Base-by-base conservation (phyloP, 2,329 filamentous ascomycete genomes). In the Fusarium sp. region DNA sequence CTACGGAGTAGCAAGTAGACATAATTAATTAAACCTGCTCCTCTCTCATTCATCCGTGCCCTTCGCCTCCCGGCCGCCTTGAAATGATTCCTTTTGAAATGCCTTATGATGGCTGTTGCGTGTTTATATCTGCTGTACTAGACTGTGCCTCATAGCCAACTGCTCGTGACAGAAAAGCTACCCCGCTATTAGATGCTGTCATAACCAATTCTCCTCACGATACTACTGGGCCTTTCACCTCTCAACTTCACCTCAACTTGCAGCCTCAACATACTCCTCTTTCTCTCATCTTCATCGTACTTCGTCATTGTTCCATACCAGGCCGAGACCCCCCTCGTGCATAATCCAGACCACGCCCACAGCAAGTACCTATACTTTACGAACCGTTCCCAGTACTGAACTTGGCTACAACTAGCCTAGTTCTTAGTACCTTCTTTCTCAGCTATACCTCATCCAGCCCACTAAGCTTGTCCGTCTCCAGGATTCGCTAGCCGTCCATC, bases 401-500 rank as follows among this genome's bases (percentile, higher is more conserved):
- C 46, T 45, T 60, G 38, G 34, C 34, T 21, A 49, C 34, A 24
- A 66, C 46, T 51, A 62, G 64, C 49, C 55, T 63, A 68, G 65
- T 51, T 66, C 61, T 66, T 32, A 36, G 15, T 51, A 54, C 53
- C 56, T 50, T 56, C 46, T 44, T 44, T 64, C 45, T 38, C 20
- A 38, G 43, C 56, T 66, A 51, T 47, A 62, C 63, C 62, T 50
- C 49, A 64, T 67, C 48, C 53, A 69, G 61, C 47, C 54, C 53
- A 54, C 58, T 56, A 45, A 53, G 47, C 65, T 55, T 49, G 45
- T n/a, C 34, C 17, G 17, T 69, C 66, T 64, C 57, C 62, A 69
- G 66, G 61, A 61, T 69, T 69, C 66, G 62, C 62, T 61, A 56
- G 56, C 34, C 56, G 47, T 55, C 56, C 65, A 62, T 62, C 59